Base-by-base conservation (phyloP, 768 basidiomycete species). In the Lactarius quietus region DNA sequence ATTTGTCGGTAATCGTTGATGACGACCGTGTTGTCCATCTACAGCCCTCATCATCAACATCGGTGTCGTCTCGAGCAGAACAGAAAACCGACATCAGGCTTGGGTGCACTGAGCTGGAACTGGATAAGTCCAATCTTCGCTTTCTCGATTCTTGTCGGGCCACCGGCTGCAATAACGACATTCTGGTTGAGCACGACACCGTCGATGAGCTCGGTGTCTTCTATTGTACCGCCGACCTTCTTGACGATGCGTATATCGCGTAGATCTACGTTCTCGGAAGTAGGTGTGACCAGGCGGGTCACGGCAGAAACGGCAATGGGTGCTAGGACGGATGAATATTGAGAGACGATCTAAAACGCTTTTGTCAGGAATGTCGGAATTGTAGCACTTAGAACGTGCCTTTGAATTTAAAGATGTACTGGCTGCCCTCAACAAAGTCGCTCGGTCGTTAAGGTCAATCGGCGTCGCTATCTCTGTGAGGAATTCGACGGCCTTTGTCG, bases 1-100 rank as follows among this genome's bases (percentile, higher is more conserved):
- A 99, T 98, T 76, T 98, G 97, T 20, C 97, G 89, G 79, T 99
- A 99, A 78, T 99, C 96, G 69, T 96, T 98, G 71, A 99, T 98
- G 59, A 98, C 90, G 52, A 99, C 95, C 6, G 96, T 98, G 81
- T 99, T 98, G 78, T 99, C 97, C 96, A 99, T 99, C 95, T 98
- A 70, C 12, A 28, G 23, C 33, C 57, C 9, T 48, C 65, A 36
- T 70, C 68, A 73, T 45, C 20, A 57, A 39, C 48, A 51, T 15
- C 36, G 23, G 67, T n/a, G 20, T n/a, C 20, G 43, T 43, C 7
- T 31, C 59, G 26, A 39, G 14, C 58, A 7, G 38, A 36, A 3
- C 10, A 29, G 10, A 48, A 10, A 31, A 77, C 91, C 67, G 75
- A 96, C 95, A 73, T 99, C 97, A 3, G 97, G 96, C 77, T 99